Evolutionary conservation across 1,284 basidiomycete species (phyloP), one percentile per base, ranked within the genome.

Genomic region (Ceratobasidium sp.): DNA sequence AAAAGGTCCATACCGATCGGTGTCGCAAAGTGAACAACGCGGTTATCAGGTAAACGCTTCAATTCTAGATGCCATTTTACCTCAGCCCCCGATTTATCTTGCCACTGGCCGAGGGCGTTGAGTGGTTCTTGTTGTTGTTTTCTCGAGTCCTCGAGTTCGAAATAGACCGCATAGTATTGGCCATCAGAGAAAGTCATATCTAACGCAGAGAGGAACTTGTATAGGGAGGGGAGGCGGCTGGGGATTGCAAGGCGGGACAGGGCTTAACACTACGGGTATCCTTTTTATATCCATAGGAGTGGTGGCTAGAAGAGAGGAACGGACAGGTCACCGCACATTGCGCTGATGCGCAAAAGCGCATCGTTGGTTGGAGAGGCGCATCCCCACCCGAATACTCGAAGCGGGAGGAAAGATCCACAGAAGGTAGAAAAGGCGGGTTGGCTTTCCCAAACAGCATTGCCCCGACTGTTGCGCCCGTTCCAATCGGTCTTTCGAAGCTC

Each of bases 91-190:
- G 54, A 18, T n/a, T 11, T 18, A 16, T 16, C 38, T 8, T 44
- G 41, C 66, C 66, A 70, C 14, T 70, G 46, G 14, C 46, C 44
- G 23, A 70, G 28, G 1, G 54, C 54, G 30, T 70, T 54, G 26
- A 55, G 52, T 16, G 66, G 66, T 2, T 1, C 5, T 28, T 58
- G 21, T 6, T 16, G 2, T 5, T 21, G 28, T 1, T 47, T 13
- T 8, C 26, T 16, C 8, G 23, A 38, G 21, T 55, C 28, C 3
- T 7, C 38, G 54, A 52, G 58, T 5, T 54, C 43, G 16, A 13
- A n/a, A 26, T 47, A 28, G 54, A 50, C 28, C 44, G 47, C 14
- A 26, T 11, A 35, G 3, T 16, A 14, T 26, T 35, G 13, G 26
- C 26, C 18, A 32, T 13, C 9, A 28, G 38, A 18, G 35, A 26